phyloP scores from a whole-genome alignment of 2,329 filamentous ascomycete genomes.

The Macrophomina pseudophaseolina region DNA sequence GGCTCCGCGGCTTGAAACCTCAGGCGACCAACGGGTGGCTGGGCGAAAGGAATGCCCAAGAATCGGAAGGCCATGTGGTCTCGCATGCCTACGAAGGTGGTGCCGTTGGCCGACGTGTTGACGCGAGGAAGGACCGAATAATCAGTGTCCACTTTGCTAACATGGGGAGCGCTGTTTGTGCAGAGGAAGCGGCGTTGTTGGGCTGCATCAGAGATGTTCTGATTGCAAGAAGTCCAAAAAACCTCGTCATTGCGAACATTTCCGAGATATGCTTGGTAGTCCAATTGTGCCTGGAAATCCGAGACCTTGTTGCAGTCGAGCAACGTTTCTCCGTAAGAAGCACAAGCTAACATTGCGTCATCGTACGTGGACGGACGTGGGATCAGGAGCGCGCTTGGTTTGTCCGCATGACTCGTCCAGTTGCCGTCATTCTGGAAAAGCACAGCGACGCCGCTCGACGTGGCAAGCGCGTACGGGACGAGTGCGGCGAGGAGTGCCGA shows the following conservation, averaged over 20 bases:
- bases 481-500: background rate
- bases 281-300: background rate
- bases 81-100: slow-evolving; percentile 6
- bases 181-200: background rate
- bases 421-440: slow-evolving; percentile 22
- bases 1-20: slow-evolving; percentile 15
- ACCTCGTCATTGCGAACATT: background rate
- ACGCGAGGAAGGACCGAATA: background rate
- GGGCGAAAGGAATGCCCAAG: slow-evolving; percentile 25
- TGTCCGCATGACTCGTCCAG: slow-evolving; percentile 19
- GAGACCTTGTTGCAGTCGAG: background rate
- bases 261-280: slow-evolving; percentile 11
- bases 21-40: slow-evolving; percentile 12
- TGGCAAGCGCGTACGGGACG: background rate
- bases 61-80: slow-evolving; percentile 21
- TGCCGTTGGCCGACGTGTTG: background rate
- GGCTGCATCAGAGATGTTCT: background rate
- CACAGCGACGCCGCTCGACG: background rate
- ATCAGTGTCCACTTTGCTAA: background rate
- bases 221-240: slow-evolving; percentile 3
- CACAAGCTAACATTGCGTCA: background rate
- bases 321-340: background rate
- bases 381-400: background rate
- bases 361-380: background rate
- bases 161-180: slow-evolving; percentile 7